Percentiles rank a stretch among this genome's conserved stretches.
Evolutionary conservation across 352 stramenopile species (phyloP).

Genomic region (Globisporangium takayamanum): DNA sequence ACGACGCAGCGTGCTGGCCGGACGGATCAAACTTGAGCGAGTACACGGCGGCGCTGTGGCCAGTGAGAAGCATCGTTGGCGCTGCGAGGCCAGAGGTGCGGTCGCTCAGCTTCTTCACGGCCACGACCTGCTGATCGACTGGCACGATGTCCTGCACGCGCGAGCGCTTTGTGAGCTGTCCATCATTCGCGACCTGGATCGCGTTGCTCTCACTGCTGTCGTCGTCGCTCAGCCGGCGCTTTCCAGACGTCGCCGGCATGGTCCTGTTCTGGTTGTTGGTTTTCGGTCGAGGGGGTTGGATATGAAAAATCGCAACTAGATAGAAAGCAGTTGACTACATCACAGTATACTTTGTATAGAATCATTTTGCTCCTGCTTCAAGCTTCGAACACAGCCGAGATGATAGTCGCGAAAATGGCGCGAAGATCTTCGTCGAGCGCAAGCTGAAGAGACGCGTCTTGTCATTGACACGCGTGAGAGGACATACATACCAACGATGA

Average conservation of each 20-base stretch:
- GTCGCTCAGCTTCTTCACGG: slow-evolving; percentile 38
- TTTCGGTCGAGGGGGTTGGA: too few relatives aligned
- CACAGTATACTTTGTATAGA: too few relatives aligned
- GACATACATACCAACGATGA: background rate
- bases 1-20: slow-evolving; percentile 62
- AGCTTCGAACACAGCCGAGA: too few relatives aligned
- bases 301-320: too few relatives aligned
- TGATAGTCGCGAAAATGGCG: too few relatives aligned
- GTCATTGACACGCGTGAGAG: background rate
- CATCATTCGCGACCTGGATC: slow-evolving; percentile 18
- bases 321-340: too few relatives aligned
- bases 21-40: slow-evolving; percentile 77
- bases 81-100: slow-evolving; percentile 60
- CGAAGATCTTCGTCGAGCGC: too few relatives aligned
- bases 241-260: slow-evolving; percentile 7
- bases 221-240: slow-evolving; percentile 18
- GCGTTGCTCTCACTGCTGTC: slow-evolving; percentile 10
- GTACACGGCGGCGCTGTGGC: slow-evolving; percentile 66
- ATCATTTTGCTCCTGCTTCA: too few relatives aligned
- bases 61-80: slow-evolving; percentile 76
- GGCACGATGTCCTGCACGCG: slow-evolving; percentile 68
- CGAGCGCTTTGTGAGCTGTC: slow-evolving; percentile 57
- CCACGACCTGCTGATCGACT: slow-evolving; percentile 55
- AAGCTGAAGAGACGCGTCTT: background rate
- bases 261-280: background rate